Base-by-base conservation (phyloP, 176 grass and related monocot species). In the Rhynchospora pubera region DNA sequence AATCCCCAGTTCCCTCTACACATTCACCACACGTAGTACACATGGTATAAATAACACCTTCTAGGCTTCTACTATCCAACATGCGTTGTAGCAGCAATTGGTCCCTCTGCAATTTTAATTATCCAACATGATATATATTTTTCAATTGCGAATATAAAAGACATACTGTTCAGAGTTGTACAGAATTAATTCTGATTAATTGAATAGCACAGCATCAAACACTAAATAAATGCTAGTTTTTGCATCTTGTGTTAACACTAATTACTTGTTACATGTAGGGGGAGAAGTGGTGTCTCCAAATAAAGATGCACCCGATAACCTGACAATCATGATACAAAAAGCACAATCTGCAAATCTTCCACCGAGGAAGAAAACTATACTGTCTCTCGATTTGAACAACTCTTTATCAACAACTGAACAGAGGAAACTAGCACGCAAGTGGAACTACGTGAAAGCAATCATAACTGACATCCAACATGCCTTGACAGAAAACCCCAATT, bases 371-470 rank as follows among this genome's bases (percentile, higher is more conserved):
- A 84, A 84, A 11, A 58, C 68, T 13, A 60, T 58, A 9, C 51
- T 84, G 28, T 62, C 34, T 60, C 68, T 65, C 52, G 45, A 84
- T 30, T 42, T 60, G 30, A 64, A 77, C 52, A 84, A 71, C 42
- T 63, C 53, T 7, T 50, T 62, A 19, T 77, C 82, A 26, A 62
- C 34, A 51, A 77, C 69, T 46, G 82, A 84, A 62, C 65, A 84
- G 58, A 84, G 69, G 68, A 84, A 84, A 76, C 18, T 84, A 6
- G 57, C 22, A 26, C 69, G 82, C 23, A 84, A 84, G 56, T 84
- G 82, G 82, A 84, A 84, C 66, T 84, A 84, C 30, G 57, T 84
- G 34, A 84, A 84, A 62, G 69, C 71, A 34, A 77, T 84, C 47
- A 63, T 77, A 34, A 42, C 22, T 0, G 82, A 84, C 58, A 57